These are phyloP conservation scores for Quercus suber DNA, from an alignment of 306 rosid genomes.

Conservation along the genomic window DNA sequence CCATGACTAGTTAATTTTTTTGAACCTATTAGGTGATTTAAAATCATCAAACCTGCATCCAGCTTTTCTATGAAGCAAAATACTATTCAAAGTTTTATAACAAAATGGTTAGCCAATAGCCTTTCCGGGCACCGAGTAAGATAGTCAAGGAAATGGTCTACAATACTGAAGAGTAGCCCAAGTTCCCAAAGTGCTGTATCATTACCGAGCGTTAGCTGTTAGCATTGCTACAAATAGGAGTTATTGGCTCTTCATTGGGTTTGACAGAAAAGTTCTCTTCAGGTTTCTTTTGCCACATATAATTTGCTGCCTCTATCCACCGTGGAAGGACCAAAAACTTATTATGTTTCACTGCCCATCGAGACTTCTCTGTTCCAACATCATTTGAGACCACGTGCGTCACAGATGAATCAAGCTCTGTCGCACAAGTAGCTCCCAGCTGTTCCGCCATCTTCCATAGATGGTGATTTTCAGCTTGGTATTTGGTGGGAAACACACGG, in stretches of 20 bases:
- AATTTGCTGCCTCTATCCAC: slow-evolving; percentile 86
- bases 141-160: background rate
- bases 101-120: background rate
- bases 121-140: background rate
- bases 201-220: slow-evolving; percentile 21
- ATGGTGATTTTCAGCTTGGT: slow-evolving; percentile 41
- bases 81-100: background rate
- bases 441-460: slow-evolving; percentile 79
- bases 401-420: slow-evolving; percentile 54
- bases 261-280: slow-evolving; percentile 56
- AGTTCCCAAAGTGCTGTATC: background rate
- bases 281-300: slow-evolving; percentile 67
- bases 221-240: background rate
- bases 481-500: slow-evolving; percentile 48
- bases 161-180: background rate
- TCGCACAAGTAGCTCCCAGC: slow-evolving; percentile 75
- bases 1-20: background rate
- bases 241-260: slow-evolving; percentile 26
- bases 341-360: slow-evolving; percentile 68
- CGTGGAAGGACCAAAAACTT: slow-evolving; percentile 78
- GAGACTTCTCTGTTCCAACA: slow-evolving; percentile 74
- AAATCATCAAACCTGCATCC: background rate
- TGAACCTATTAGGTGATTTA: background rate
- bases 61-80: background rate
- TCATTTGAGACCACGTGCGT: slow-evolving; percentile 79